Evolutionary conservation across 495 filamentous ascomycete genomes (phyloP), one percentile per base, ranked within the genome.

Genomic region (Neurospora sp.): DNA sequence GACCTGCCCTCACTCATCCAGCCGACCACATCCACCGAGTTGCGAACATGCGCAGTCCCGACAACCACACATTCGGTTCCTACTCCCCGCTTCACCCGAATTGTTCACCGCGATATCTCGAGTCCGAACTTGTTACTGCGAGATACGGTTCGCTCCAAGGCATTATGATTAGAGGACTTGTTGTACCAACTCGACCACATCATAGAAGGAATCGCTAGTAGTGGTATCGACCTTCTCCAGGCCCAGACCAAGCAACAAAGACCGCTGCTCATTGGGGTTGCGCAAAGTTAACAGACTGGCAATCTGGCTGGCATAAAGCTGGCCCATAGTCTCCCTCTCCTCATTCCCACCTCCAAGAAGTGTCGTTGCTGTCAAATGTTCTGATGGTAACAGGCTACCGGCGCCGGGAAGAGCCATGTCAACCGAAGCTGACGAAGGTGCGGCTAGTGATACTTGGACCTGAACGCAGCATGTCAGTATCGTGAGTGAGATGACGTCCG

Each of bases 261-360:
- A 89, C 70, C 96, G 87, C 75, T 86, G 89, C 80, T 99, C 96
- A 22, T 91, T 84, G 4, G 92, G 90, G 70, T 92, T 85, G 74
- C 89, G 90, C 70, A 88, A 88, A 40, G 88, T 82, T 73, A 99
- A 87, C 14, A 89, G 88, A 76, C 89, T 95, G 7, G 91, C 96
- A 73, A 98, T 92, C 77, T 97, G 94, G 69, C 92, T 91, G 44
- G 93, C 93, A 78, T 93, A 90, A 5, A 97, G 87, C 82, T 98
- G 96, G 37, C 92, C 95, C 20, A 95, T 77, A 0, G 91, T 92
- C 74, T 97, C 93, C 44, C 94, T 86, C 69, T 92, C 91, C 72
- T 91, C 85, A 20, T 89, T 89, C 39, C 92, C 91, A 14, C 90
- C 94, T n/a, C 96, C 96, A 4, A 99, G 85, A 3, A 99, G 80